Conservation (phyloP, 371 early-diverging fungal species). For the Capniomyces stellatus region DNA sequence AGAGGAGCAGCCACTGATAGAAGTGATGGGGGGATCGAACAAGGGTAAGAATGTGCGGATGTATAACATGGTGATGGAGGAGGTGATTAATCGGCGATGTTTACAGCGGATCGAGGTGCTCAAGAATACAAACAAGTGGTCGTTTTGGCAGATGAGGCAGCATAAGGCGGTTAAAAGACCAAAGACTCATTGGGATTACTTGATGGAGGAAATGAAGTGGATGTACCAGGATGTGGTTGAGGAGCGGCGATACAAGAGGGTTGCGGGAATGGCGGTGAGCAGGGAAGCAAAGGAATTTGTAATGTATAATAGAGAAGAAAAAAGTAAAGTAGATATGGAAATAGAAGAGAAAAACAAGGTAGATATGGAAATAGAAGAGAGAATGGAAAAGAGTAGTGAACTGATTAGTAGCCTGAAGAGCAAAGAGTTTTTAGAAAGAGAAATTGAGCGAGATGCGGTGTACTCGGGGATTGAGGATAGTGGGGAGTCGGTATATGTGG, state of each 20-base stretch:
- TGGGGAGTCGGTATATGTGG: not conserved
- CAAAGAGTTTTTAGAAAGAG: too few species aligned
- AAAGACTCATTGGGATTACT: conserved; percentile 75
- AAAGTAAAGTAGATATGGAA: not conserved
- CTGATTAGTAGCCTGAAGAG: not conserved
- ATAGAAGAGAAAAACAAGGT: not conserved
- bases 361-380: not conserved
- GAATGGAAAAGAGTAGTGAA: not conserved
- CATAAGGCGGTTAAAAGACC: conserved; percentile 46
- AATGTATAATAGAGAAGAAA: not conserved
- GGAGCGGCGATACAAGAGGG: not conserved
- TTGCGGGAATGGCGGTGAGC: not conserved
- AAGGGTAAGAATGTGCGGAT: not conserved
- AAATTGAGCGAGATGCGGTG: not conserved
- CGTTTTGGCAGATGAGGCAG: conserved; percentile 56
- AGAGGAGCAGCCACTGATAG: not conserved
- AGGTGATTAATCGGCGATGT: conserved; percentile 50
- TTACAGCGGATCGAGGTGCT: conserved; percentile 59
- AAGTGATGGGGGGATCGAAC: not conserved
- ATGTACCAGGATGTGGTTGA: not conserved
- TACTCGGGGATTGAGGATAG: not conserved
- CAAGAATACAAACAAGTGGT: conserved; percentile 60
- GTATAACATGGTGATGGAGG: conserved; percentile 27
- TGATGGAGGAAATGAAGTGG: conserved; percentile 61
- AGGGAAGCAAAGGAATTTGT: not conserved